Base-by-base conservation (phyloP, 1,139 yeast genomes). In the Scheffersomyces illinoinensis region DNA sequence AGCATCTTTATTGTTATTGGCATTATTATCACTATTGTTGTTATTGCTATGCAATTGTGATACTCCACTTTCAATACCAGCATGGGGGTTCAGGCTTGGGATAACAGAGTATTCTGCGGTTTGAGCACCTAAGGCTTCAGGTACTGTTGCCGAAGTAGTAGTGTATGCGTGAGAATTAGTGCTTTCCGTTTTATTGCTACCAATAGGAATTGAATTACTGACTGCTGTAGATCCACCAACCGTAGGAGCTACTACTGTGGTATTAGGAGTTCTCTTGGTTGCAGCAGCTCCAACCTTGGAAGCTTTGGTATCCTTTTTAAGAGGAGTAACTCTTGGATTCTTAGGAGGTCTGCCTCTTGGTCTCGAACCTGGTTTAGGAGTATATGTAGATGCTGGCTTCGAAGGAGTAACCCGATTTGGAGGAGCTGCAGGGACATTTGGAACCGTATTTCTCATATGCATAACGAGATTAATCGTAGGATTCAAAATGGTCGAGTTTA, bases 251-350 rank as follows among this genome's bases (percentile, higher is more conserved):
- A 7, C 43, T 33, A 33, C 17, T 2, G 17, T 33, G 43, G 43
- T 12, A 33, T 33, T 33, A 8, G 43, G 14, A 14, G 17, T 5
- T 12, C 43, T 33, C 17, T 33, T 33, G 14, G 43, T 17, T 33
- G 17, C 43, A 33, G 43, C 14, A 4, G 43, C 43, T 33, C 12
- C 43, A 33, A 12, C 17, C 17, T 53, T 17, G 18, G 56, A 43
- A 19, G 47, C 46, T 56, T 57, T 58, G 46, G 57, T 53, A 5
- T 26, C 57, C 56, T 54, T 47, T 52, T 24, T 19, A 54, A 50
- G 49, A 54, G 59, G 17, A 54, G 58, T 6, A 23, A 54, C 49
- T 10, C 54, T 53, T 21, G 52, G 23, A 53, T 59, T 56, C 24
- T 48, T 48, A 19, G 51, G 51, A 20, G 51, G 51, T 14, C 51